Percentiles rank a stretch among this genome's conserved stretches.
phyloP scores from a whole-genome alignment of 2,329 filamentous ascomycete genomes.

The Cercospora janseana region DNA sequence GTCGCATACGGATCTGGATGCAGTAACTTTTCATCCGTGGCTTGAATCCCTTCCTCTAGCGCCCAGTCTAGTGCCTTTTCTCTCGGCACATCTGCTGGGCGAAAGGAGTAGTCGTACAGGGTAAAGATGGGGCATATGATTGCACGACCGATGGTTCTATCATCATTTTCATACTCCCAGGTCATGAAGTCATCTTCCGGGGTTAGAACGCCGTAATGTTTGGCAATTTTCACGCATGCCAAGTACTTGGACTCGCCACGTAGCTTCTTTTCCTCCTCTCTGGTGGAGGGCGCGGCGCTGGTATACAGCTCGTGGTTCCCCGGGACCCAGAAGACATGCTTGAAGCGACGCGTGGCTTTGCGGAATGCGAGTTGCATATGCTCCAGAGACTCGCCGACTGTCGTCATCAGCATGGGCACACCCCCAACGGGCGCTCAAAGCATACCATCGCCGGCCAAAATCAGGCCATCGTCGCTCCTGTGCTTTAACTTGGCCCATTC shows the following conservation, averaged over 20 bases:
- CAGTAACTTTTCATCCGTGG: conserved; percentile 48
- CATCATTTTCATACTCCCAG: conserved; percentile 44
- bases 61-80: conserved; percentile 51
- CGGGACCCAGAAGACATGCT: conserved; percentile 55
- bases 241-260: conserved; percentile 56
- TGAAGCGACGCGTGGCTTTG: conserved; percentile 44
- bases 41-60: conserved; percentile 45
- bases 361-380: conserved; percentile 42
- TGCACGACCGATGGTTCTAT: conserved; percentile 50
- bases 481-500: conserved; percentile 44
- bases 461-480: conserved; percentile 45
- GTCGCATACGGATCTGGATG: conserved; percentile 47
- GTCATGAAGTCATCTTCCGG: conserved; percentile 56
- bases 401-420: conserved; percentile 13
- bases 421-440: neutral
- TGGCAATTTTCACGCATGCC: conserved; percentile 55
- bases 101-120: conserved; percentile 60
- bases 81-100: conserved; percentile 50
- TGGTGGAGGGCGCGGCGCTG: conserved; percentile 40
- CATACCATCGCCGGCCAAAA: conserved; percentile 45
- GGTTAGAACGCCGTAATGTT: conserved; percentile 53
- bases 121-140: conserved; percentile 58
- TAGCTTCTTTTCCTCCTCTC: conserved; percentile 37
- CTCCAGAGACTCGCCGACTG: conserved; percentile 38
- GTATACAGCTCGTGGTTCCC: conserved; percentile 61